phyloP scores from a whole-genome alignment of 1,284 basidiomycete genomes.

The Sanghuangporus sanghuang region DNA sequence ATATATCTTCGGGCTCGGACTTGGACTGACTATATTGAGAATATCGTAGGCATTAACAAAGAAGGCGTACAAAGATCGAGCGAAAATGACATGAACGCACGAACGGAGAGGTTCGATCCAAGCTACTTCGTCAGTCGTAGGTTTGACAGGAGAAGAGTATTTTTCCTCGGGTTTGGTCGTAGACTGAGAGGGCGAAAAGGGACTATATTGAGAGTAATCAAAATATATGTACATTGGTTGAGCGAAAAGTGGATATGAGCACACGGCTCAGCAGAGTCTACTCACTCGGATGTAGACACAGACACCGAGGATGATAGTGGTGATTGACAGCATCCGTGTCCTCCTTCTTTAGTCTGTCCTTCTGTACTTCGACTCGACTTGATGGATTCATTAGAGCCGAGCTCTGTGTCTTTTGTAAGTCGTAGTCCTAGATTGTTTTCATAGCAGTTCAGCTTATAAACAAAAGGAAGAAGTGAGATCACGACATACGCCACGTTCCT shows the following conservation, averaged over 20 bases:
- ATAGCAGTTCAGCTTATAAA: neutral
- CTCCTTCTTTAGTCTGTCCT: constrained; percentile 30
- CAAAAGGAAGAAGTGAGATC: neutral
- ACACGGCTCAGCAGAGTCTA: constrained; percentile 7
- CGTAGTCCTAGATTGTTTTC: constrained; percentile 42
- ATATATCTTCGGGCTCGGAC: no score
- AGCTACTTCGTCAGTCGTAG: no score
- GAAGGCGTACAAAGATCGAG: no score
- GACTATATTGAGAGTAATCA: neutral
- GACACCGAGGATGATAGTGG: neutral
- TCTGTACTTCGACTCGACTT: constrained; percentile 41
- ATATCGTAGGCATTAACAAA: no score
- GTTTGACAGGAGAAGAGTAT: no score
- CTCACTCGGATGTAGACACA: constrained; percentile 21
- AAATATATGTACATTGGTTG: constrained; percentile 22
- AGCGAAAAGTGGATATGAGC: constrained; percentile 4
- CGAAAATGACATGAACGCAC: no score
- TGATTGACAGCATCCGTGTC: neutral
- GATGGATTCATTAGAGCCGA: constrained; percentile 68
- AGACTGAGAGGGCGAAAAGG: neutral
- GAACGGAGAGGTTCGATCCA: no score
- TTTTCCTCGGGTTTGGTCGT: no score
- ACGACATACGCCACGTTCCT: constrained; percentile 50
- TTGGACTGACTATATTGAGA: no score
- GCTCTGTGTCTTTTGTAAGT: constrained; percentile 64